phyloP scores from a whole-genome alignment of 306 rosid species.

The Canavalia ensiformis region DNA sequence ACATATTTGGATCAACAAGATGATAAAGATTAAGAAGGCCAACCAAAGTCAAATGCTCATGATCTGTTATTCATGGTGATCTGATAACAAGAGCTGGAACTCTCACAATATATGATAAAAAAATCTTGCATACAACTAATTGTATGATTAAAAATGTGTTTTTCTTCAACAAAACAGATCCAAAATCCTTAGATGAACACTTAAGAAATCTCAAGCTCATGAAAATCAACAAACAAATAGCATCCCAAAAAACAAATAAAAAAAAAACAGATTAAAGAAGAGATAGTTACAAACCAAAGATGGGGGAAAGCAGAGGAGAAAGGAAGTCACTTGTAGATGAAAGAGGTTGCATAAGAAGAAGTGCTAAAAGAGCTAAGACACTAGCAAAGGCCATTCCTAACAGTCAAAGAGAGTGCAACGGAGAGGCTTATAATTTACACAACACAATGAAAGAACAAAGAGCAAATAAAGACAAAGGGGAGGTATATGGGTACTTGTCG shows the following conservation, averaged over 20 bases:
- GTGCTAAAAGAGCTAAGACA: slow-evolving; percentile 43
- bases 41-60: too few species aligned
- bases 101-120: too few species aligned
- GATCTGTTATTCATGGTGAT: too few species aligned
- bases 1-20: slow-evolving; percentile 9
- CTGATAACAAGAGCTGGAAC: too few species aligned
- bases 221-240: background rate
- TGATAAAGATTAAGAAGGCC: too few species aligned
- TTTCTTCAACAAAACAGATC: background rate
- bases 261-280: slow-evolving; percentile 29
- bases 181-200: background rate
- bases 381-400: slow-evolving; percentile 61
- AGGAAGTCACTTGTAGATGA: slow-evolving; percentile 53
- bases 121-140: too few species aligned
- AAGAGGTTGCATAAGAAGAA: slow-evolving; percentile 59
- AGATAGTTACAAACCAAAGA: slow-evolving; percentile 62
- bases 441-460: too few species aligned
- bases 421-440: background rate
- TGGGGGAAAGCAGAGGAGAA: slow-evolving; percentile 70
- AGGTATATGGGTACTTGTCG: background rate
- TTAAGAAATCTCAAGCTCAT: slow-evolving; percentile 5
- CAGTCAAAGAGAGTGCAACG: background rate
- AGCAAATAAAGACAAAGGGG: background rate
- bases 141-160: too few species aligned
- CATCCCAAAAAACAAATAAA: background rate